These are phyloP conservation scores for Thuja plicata DNA, from an alignment of 83 land plant genomes.

Conservation along the genomic window DNA sequence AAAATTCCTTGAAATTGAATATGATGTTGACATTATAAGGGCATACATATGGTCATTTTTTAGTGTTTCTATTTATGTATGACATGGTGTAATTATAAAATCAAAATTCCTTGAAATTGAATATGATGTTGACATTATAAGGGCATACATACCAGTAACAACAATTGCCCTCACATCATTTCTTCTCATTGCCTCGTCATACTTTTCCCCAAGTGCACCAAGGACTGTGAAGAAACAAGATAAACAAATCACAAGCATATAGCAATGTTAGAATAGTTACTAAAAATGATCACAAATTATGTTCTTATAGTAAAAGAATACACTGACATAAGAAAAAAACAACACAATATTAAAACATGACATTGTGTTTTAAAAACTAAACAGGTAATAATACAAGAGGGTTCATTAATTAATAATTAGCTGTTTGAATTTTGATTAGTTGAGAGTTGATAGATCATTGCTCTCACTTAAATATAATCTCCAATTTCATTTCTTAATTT, in stretches of 20 bases:
- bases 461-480: background rate
- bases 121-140: background rate
- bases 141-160: slow-evolving; percentile 44
- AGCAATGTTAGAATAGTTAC: background rate
- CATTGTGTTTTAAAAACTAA: background rate
- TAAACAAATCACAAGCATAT: background rate
- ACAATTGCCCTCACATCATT: slow-evolving; percentile 95
- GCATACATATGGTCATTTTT: background rate
- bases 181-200: slow-evolving; percentile 67
- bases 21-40: background rate
- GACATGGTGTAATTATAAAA: background rate
- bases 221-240: slow-evolving; percentile 49
- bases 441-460: background rate
- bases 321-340: background rate
- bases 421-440: background rate
- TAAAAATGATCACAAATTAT: background rate
- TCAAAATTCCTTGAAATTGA: slow-evolving; percentile 3
- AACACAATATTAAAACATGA: background rate
- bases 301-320: background rate
- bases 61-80: background rate
- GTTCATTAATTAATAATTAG: background rate
- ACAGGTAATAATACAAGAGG: background rate
- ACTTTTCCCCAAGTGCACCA: slow-evolving; percentile 62
- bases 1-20: background rate
- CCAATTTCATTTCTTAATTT: background rate